Conservation (phyloP, 2,329 filamentous ascomycete species). For the Dactylellina sp. region DNA sequence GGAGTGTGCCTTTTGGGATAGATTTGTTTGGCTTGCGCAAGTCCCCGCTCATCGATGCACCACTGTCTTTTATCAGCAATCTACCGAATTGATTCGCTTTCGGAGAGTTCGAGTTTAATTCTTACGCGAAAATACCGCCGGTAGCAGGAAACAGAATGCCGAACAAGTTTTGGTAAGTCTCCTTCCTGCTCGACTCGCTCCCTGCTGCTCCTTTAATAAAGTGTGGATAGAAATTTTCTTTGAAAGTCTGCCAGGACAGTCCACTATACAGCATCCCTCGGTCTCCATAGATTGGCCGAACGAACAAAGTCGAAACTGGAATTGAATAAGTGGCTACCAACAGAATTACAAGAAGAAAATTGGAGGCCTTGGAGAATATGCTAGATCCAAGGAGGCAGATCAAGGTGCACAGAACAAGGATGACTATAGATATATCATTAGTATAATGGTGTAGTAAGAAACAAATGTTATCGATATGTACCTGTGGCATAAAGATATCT, state of each 20-base stretch:
- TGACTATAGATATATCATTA: conserved; percentile 62
- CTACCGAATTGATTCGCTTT: neutral
- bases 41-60: conserved; percentile 91
- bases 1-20: conserved; percentile 85
- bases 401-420: conserved; percentile 77
- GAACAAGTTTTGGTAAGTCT: conserved; percentile 83
- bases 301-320: conserved; percentile 78
- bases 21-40: conserved; percentile 83
- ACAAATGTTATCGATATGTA: neutral
- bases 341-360: conserved; percentile 77
- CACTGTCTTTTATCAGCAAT: conserved; percentile 62
- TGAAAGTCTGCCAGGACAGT: conserved; percentile 75
- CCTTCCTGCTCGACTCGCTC: conserved; percentile 71
- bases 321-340: conserved; percentile 82
- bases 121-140: conserved; percentile 71
- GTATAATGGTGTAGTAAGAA: neutral
- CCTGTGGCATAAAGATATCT: conserved; percentile 78
- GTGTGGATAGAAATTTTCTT: conserved; percentile 77
- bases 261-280: conserved; percentile 81
- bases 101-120: conserved; percentile 27
- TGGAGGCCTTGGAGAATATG: conserved; percentile 83
- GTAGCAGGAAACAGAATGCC: conserved; percentile 84
- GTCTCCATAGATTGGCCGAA: conserved; percentile 74
- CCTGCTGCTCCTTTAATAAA: conserved; percentile 74
- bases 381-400: conserved; percentile 84